Base-by-base conservation (phyloP, 1,139 yeast species). In the Pichia sp. region DNA sequence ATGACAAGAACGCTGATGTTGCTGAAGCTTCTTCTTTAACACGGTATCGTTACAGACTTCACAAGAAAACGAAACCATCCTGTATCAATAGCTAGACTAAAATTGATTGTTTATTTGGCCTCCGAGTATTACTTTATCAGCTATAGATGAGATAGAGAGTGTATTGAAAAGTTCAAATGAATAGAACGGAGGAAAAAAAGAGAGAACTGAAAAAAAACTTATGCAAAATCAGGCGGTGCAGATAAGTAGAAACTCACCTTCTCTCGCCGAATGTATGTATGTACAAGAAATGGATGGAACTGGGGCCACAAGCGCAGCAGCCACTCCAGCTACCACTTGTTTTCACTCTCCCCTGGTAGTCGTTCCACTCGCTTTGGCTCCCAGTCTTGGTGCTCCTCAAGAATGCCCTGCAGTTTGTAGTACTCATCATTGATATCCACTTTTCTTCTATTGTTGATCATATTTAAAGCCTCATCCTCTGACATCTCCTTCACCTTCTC, bases 1-100 rank as follows among this genome's bases (percentile, higher is more conserved):
- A 45, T 80, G 80, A 70, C 99, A 93, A 67, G 90, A 78, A 65
- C 82, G 81, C 55, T 82, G 79, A 70, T 93, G 99, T 64, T 87
- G 93, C 61, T 82, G 87, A 48, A 90, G 80, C 75, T 90, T 90
- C 77, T 90, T 92, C 74, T 92, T 92, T 42, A 87, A 76, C 57
- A 92, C 81, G 0, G 97, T 90, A 63, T 90, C 99, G 69, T 90
- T 92, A 72, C 99, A 92, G 26, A 80, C 78, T 72, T 81, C 85
- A 70, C 85, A 81, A 45, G 84, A 79, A 61, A 81, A 81, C 15
- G 85, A 80, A 55, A 81, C 85, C 85, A 81, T 81, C 29, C 8
- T n/a, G 29, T 43, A 8, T 19, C 8, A 23, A n/a, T 19, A 8
- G 16, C 29, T 43, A 13, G 1, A 26, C 7, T 16, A 10, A 8